Conservation (phyloP, 2,329 filamentous ascomycete genomes). For the Ophiostoma perfectum region DNA sequence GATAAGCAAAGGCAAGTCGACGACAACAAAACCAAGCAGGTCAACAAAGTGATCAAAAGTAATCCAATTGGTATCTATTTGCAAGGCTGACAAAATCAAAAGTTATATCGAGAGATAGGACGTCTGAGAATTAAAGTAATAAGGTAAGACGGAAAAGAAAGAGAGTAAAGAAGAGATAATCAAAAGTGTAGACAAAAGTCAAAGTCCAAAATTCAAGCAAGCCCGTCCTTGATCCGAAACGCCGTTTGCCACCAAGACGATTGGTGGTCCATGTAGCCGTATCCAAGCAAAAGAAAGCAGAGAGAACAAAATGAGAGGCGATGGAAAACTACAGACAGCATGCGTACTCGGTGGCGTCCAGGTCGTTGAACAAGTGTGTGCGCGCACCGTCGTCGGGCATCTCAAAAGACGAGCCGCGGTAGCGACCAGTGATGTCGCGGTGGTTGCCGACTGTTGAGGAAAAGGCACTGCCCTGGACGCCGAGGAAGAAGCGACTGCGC, state of each 20-base stretch:
- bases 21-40: no score
- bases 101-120: not conserved
- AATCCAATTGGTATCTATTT: no score
- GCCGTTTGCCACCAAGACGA: not conserved
- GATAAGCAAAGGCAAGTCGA: no score
- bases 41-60: no score
- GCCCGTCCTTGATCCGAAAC: not conserved
- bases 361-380: slow-evolving; percentile 34
- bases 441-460: slow-evolving; percentile 33
- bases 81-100: no score
- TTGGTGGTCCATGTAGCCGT: slow-evolving; percentile 5
- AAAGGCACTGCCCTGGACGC: slow-evolving; percentile 35
- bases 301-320: not conserved
- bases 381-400: slow-evolving; percentile 31
- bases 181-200: not conserved
- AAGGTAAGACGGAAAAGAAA: not conserved
- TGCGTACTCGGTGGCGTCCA: slow-evolving; percentile 32
- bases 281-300: not conserved
- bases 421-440: slow-evolving; percentile 34
- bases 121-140: not conserved
- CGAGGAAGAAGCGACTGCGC: slow-evolving; percentile 33
- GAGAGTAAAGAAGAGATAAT: not conserved
- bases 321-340: slow-evolving; percentile 32
- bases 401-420: slow-evolving; percentile 33
- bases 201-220: not conserved